phyloP scores from a whole-genome alignment of 164 flowering plant species.

The Magnolia sinica region DNA sequence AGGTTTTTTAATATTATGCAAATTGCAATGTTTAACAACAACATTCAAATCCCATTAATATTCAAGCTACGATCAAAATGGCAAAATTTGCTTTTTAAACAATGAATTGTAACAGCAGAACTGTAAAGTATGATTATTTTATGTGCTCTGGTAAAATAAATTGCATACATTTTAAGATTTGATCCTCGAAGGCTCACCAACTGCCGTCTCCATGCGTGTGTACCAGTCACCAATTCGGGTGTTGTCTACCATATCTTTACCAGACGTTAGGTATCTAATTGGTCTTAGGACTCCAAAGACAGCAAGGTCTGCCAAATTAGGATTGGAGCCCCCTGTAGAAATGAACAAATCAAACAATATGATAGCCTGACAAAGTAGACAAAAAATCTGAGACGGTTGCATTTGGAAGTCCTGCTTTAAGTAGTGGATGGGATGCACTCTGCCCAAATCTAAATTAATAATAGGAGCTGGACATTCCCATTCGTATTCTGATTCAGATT shows the following conservation, averaged over 20 bases:
- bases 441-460: no score
- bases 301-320: conserved; percentile 86
- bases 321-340: conserved; percentile 64
- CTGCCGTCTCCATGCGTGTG: conserved; percentile 63
- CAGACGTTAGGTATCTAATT: conserved; percentile 70
- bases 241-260: conserved; percentile 87
- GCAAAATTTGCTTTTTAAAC: not conserved
- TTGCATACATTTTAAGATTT: conserved; percentile 17
- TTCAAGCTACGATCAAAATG: not conserved
- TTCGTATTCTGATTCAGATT: no score
- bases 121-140: not conserved
- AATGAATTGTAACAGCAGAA: not conserved
- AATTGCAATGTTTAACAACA: not conserved
- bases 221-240: conserved; percentile 89
- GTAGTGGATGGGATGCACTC: no score
- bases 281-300: conserved; percentile 93
- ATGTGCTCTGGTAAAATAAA: not conserved
- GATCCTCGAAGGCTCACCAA: conserved; percentile 59
- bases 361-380: not conserved
- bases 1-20: no score
- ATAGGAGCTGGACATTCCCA: no score
- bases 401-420: conserved; percentile 45
- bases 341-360: not conserved
- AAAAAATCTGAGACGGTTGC: conserved; percentile 20
- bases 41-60: not conserved